Conservation (phyloP, 257 asterid species). For the Coffea eugenioides region DNA sequence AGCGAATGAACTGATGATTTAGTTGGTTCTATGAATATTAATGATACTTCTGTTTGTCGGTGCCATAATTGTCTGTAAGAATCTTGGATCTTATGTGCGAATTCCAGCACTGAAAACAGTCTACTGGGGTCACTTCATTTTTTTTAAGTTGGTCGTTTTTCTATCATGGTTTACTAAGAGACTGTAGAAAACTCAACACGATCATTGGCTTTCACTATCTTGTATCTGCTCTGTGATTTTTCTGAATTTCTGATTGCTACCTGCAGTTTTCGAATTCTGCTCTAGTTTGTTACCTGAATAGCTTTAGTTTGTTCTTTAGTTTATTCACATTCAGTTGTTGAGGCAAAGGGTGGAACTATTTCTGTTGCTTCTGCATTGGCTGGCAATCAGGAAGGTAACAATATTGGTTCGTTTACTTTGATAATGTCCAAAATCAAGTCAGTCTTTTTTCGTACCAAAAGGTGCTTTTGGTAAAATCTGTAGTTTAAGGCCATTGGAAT, state of each 20-base stretch:
- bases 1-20: not conserved
- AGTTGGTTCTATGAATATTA: not conserved
- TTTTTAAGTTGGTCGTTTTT: not conserved
- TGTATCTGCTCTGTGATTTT: not conserved
- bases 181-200: not conserved
- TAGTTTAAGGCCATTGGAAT: not conserved
- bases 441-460: not conserved
- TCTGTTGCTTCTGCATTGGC: slow-evolving; percentile 82
- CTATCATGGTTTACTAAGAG: not conserved
- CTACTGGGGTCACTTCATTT: not conserved
- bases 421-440: slow-evolving; percentile 12
- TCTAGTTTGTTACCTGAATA: no score
- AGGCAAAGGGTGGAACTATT: slow-evolving; percentile 66
- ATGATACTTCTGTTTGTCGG: not conserved
- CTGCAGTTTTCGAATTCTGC: not conserved
- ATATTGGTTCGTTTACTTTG: slow-evolving; percentile 1
- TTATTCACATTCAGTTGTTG: slow-evolving; percentile 45
- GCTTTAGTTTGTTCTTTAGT: not conserved
- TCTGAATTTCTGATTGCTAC: not conserved
- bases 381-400: slow-evolving; percentile 76
- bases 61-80: not conserved
- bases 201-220: not conserved
- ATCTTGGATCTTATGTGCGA: slow-evolving; percentile 3
- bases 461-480: no score
- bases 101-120: not conserved